Percentiles rank a stretch among this genome's conserved stretches.
Conservation (phyloP, 1,284 basidiomycete genomes). For the Rhodotorula mucilaginosa region DNA sequence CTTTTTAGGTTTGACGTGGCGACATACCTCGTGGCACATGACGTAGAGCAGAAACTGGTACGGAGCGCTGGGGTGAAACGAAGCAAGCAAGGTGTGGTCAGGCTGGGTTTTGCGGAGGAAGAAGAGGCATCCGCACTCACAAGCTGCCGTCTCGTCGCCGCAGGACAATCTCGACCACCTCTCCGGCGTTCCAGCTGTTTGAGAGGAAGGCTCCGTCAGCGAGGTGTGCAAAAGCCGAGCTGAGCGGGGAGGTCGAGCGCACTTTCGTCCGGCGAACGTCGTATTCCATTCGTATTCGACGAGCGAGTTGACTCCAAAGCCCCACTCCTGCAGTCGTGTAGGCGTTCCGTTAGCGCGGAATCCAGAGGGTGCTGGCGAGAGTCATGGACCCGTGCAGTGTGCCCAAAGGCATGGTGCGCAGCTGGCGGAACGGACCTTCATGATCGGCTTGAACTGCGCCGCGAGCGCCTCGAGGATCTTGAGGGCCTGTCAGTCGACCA, state of each 20-base stretch:
- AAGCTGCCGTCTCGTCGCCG: slow-evolving; percentile 49
- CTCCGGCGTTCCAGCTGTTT: slow-evolving; percentile 51
- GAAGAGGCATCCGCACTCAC: slow-evolving; percentile 1
- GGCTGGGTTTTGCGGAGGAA: too few species aligned
- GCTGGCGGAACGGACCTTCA: slow-evolving; percentile 11
- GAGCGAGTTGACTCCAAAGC: slow-evolving; percentile 27
- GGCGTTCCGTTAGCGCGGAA: too few species aligned
- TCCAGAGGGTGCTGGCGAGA: too few species aligned
- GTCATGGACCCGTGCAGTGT: not conserved
- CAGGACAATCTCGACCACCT: slow-evolving; percentile 52
- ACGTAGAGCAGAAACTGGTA: slow-evolving; percentile 34
- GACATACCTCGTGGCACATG: slow-evolving; percentile 28
- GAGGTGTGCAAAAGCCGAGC: not conserved
- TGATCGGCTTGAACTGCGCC: slow-evolving; percentile 38
- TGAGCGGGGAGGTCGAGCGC: not conserved
- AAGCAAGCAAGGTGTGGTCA: too few species aligned
- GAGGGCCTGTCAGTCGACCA: slow-evolving; percentile 19
- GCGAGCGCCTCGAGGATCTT: slow-evolving; percentile 32
- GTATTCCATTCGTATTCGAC: slow-evolving; percentile 36
- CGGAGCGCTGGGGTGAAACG: slow-evolving; percentile 11
- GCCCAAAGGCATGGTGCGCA: not conserved
- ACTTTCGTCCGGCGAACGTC: slow-evolving; percentile 22
- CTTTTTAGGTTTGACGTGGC: not conserved
- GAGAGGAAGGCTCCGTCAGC: not conserved
- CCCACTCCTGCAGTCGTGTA: not conserved